Evolutionary conservation across 2,329 filamentous ascomycete species (phyloP), one percentile per base, ranked within the genome.

Genomic region (Pseudocercospora eumusae): DNA sequence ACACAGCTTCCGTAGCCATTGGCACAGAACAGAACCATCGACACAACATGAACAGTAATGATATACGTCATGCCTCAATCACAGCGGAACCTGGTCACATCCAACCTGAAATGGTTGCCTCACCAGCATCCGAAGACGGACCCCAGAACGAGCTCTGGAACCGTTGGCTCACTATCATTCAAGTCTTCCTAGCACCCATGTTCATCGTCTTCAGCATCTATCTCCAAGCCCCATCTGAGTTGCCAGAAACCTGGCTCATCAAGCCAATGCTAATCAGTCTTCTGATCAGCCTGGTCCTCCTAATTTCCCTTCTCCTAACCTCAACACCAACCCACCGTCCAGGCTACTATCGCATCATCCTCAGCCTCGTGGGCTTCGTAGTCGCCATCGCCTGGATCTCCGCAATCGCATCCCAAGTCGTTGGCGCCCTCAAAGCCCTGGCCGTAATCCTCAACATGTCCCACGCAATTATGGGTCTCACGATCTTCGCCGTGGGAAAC

Each of bases 331-430:
- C 85, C 55, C 83, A 82, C 33, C 87, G 88, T 28, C 89, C 91
- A 0, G 86, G 83, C 65, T 40, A 62, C 21, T 91, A 91, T 75
- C 89, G 93, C 62, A 88, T 88, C 54, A 73, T 93, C 23, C 82
- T 98, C 50, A 96, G 92, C 73, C 91, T 96, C 71, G 80, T 96
- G 36, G 95, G 96, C 6, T 99, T 99, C 73, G 81, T 89, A 8
- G 96, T 98, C 62, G 88, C 90, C 64, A 95, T 98, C 61, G 90
- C 91, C 23, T 99, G 96, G 95, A 97, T 98, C 69, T 95, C 92
- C 42, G 95, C 92, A 1, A 92, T 99, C 69, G 93, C 95, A 1
- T 91, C 92, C 36, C 93, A 99, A 79, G 95, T 99, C 4, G 95
- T 99, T 4, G 93, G 92, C 31, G 90, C 97, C 5, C 83, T 99